Evolutionary conservation across 768 basidiomycete genomes (phyloP).

Genomic region (Nidularia sp.): DNA sequence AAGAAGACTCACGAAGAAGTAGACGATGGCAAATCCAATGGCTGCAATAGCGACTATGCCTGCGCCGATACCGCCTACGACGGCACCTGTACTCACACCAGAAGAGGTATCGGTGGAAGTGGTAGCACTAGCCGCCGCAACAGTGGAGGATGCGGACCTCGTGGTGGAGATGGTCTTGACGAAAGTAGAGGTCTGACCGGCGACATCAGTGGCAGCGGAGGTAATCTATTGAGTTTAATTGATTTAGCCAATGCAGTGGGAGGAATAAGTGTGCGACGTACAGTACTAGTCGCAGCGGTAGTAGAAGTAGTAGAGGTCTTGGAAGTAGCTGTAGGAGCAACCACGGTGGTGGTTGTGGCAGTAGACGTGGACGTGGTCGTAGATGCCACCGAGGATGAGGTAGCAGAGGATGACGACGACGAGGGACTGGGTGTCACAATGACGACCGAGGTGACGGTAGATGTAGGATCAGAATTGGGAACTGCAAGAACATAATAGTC

Average conservation of each 20-base stretch:
- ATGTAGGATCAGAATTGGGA: too few species aligned
- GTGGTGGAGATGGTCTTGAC: not conserved
- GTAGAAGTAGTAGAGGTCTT: not conserved
- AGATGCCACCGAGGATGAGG: not conserved
- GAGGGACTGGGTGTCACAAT: too few species aligned
- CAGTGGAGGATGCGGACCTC: not conserved
- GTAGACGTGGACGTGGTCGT: not conserved
- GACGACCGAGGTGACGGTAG: too few species aligned
- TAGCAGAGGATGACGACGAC: too few species aligned
- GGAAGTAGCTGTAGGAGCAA: not conserved
- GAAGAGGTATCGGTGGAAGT: constrained; percentile 3
- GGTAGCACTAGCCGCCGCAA: constrained; percentile 1
- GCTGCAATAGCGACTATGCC: constrained; percentile 37
- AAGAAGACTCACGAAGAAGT: constrained; percentile 36
- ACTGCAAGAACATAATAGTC: too few species aligned
- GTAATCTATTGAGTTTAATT: not conserved
- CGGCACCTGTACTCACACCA: constrained; percentile 14
- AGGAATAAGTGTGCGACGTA: not conserved
- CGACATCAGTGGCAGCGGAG: too few species aligned
- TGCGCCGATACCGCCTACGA: constrained; percentile 39
- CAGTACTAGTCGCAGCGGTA: not conserved
- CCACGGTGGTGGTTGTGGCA: not conserved
- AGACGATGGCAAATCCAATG: constrained; percentile 36
- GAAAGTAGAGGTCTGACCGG: not conserved
- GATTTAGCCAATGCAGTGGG: not conserved